Percentiles rank a stretch among this genome's conserved stretches.
Conservation (phyloP, 2,329 filamentous ascomycete species). For the Trichoderma atrobrunneum region DNA sequence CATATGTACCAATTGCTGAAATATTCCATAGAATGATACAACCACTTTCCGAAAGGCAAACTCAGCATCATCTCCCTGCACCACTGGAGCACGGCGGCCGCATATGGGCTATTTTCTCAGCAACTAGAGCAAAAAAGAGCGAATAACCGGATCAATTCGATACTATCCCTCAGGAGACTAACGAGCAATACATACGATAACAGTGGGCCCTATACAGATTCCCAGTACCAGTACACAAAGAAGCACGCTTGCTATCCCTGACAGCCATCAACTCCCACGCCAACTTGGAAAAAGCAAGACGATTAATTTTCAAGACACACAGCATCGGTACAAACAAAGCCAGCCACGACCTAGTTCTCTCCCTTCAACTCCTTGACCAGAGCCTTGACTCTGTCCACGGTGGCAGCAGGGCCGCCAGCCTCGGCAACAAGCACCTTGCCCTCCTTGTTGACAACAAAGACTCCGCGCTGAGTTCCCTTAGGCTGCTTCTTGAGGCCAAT, state of each 20-base stretch:
- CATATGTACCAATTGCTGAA: not conserved
- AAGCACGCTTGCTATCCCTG: slow-evolving; percentile 20
- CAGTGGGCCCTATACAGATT: slow-evolving; percentile 15
- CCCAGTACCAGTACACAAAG: slow-evolving; percentile 16
- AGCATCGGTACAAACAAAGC: not conserved
- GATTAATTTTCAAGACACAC: not conserved
- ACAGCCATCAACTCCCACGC: slow-evolving; percentile 19
- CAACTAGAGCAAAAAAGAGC: not conserved
- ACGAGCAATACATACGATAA: slow-evolving; percentile 16
- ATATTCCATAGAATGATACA: not conserved
- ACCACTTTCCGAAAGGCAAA: not conserved
- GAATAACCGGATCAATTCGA: not conserved
- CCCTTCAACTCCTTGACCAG: slow-evolving; percentile 53
- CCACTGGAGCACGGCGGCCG: not conserved
- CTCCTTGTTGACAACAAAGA: slow-evolving; percentile 80
- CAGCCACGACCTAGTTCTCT: slow-evolving; percentile 15
- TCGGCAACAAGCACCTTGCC: slow-evolving; percentile 77
- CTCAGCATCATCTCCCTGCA: not conserved
- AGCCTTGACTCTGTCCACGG: slow-evolving; percentile 72
- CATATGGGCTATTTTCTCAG: not conserved
- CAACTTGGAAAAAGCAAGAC: slow-evolving; percentile 2
- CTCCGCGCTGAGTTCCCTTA: slow-evolving; percentile 77
- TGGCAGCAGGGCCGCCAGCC: slow-evolving; percentile 72
- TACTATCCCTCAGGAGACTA: slow-evolving; percentile 11
- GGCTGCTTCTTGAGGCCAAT: slow-evolving; percentile 87